These are phyloP conservation scores for Botryotinia globosa DNA, from an alignment of 2,329 filamentous ascomycete genomes.

Conservation along the genomic window DNA sequence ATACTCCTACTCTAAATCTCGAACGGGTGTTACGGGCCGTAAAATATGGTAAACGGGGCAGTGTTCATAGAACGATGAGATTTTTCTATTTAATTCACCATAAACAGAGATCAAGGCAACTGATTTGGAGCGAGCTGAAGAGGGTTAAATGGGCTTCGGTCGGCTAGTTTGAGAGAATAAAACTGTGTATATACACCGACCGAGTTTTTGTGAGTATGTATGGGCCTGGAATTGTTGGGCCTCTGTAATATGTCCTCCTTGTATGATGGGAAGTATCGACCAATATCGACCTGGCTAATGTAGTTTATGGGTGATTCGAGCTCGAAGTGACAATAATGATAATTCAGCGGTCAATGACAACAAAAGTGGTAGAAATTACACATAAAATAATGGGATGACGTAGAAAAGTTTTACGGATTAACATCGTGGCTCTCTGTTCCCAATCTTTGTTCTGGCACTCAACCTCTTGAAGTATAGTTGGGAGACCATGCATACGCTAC, in stretches of 20 bases:
- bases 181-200: background rate
- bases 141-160: background rate
- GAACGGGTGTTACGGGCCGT: background rate
- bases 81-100: background rate
- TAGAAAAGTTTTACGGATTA: fast-evolving
- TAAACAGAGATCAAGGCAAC: background rate
- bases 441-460: background rate
- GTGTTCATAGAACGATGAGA: background rate
- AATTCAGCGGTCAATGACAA: background rate
- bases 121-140: background rate
- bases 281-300: background rate
- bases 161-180: background rate
- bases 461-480: background rate
- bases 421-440: background rate
- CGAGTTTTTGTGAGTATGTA: background rate
- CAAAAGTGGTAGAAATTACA: background rate
- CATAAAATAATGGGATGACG: background rate
- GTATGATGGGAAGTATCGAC: background rate
- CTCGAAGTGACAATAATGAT: background rate
- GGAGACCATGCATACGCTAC: background rate
- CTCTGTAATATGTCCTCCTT: background rate
- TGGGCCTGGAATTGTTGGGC: background rate
- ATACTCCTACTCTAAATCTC: background rate
- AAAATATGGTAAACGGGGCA: background rate
- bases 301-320: fast-evolving